A percentile compares a stretch with the other conserved stretches of the same genome.
phyloP scores from a whole-genome alignment of 108 stramenopile genomes.

The Cyclotella kingstonii region DNA sequence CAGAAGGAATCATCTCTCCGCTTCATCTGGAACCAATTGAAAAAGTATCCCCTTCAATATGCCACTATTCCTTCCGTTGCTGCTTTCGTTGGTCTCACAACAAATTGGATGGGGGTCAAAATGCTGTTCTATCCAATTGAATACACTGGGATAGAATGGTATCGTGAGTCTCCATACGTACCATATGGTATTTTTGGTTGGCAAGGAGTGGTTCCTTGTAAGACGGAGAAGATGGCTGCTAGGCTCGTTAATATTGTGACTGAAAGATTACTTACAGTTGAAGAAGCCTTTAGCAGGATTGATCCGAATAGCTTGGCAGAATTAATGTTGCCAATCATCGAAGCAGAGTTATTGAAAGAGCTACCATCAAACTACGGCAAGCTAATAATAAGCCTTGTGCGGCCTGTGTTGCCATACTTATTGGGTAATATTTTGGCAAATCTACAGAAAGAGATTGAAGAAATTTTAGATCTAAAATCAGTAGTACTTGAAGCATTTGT shows the following conservation, averaged over 20 bases:
- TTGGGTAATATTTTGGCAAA: slow-evolving; percentile 43
- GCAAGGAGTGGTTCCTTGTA: slow-evolving; percentile 83
- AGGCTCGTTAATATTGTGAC: slow-evolving; percentile 72
- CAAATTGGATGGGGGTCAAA: slow-evolving; percentile 59
- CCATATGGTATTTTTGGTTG: slow-evolving; percentile 77
- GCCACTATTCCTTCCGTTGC: slow-evolving; percentile 68
- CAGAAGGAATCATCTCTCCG: neutral
- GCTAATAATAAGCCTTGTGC: slow-evolving; percentile 19
- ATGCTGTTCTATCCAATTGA: slow-evolving; percentile 82
- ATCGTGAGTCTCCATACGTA: slow-evolving; percentile 43
- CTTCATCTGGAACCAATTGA: slow-evolving; percentile 25
- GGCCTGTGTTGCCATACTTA: slow-evolving; percentile 57
- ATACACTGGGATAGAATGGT: slow-evolving; percentile 56
- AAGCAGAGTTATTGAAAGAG: slow-evolving; percentile 43
- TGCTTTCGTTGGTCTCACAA: slow-evolving; percentile 65
- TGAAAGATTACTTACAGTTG: slow-evolving; percentile 48
- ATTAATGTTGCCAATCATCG: slow-evolving; percentile 51
- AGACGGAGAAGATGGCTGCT: slow-evolving; percentile 75
- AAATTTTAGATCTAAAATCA: slow-evolving; percentile 58
- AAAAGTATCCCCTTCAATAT: slow-evolving; percentile 45
- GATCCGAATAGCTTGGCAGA: slow-evolving; percentile 50
- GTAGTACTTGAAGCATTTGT: slow-evolving; percentile 74
- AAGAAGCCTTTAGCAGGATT: slow-evolving; percentile 66
- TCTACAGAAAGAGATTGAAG: slow-evolving; percentile 63
- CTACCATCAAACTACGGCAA: slow-evolving; percentile 12